phyloP scores from a whole-genome alignment of 495 filamentous ascomycete species.

The Terfezia boudieri region DNA sequence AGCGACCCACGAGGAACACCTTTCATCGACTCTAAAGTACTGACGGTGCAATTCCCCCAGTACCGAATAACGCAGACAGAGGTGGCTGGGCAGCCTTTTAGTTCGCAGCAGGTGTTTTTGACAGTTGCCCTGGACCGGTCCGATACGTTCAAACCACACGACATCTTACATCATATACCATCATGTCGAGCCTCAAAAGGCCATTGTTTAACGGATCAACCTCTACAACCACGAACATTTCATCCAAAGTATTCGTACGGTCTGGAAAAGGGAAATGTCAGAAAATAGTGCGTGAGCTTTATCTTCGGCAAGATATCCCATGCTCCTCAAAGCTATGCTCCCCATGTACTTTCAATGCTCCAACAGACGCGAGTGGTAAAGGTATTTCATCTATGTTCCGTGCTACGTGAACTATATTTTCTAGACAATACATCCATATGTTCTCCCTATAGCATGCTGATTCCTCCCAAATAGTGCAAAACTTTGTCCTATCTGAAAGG shows the following conservation, averaged over 20 bases:
- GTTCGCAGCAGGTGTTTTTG: no score
- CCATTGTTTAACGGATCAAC: slow-evolving; percentile 48
- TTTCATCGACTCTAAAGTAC: no score
- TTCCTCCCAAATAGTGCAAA: slow-evolving; percentile 29
- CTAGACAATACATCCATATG: no score
- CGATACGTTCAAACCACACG: no score
- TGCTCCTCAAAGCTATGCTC: slow-evolving; percentile 84
- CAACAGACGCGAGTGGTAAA: slow-evolving; percentile 53
- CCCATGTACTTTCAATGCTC: slow-evolving; percentile 44
- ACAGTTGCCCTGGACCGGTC: no score
- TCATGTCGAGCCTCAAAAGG: slow-evolving; percentile 50
- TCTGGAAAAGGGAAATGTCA: slow-evolving; percentile 96
- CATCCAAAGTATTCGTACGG: slow-evolving; percentile 77
- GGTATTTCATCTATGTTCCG: slow-evolving; percentile 23
- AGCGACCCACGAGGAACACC: no score
- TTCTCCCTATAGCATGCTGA: slow-evolving; percentile 2
- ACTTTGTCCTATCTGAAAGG: slow-evolving; percentile 68
- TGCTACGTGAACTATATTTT: no score
- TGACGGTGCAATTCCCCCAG: no score
- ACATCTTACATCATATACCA: background rate
- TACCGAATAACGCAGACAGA: no score
- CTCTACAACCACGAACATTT: slow-evolving; percentile 61
- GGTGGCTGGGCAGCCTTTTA: no score
- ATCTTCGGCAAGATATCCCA: slow-evolving; percentile 87
- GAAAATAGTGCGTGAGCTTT: slow-evolving; percentile 93